phyloP scores from a whole-genome alignment of 441 rosid species.

The Populus tomentosa region DNA sequence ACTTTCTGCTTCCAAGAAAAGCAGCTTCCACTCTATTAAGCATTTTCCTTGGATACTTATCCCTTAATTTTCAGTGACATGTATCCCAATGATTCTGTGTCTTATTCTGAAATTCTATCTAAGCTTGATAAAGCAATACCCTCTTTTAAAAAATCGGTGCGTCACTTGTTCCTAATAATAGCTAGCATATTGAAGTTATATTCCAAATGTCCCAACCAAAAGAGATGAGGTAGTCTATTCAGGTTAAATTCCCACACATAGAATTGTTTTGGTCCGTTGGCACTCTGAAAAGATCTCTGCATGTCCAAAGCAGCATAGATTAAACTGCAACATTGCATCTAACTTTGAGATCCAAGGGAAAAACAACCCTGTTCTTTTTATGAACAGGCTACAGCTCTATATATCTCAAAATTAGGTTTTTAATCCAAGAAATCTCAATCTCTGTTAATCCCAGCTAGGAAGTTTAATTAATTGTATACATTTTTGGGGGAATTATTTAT shows the following conservation, averaged over 20 bases:
- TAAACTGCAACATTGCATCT: not conserved
- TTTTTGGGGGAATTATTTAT: not conserved
- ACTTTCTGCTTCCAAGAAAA: slow-evolving; percentile 3
- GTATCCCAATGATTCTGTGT: not conserved
- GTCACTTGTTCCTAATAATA: not conserved
- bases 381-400: not conserved
- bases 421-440: not conserved
- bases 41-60: not conserved
- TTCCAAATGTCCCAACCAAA: not conserved
- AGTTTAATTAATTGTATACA: not conserved
- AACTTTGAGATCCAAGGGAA: not conserved
- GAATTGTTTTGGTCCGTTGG: no score
- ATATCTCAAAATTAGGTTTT: no score
- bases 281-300: not conserved
- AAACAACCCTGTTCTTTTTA: not conserved
- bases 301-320: not conserved
- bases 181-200: not conserved
- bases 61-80: not conserved
- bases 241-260: not conserved
- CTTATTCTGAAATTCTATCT: not conserved
- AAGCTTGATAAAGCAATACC: not conserved
- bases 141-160: not conserved
- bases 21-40: slow-evolving; percentile 8
- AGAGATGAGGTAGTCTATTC: not conserved
- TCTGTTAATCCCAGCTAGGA: not conserved